Base-by-base conservation (phyloP, 352 stramenopile genomes). In the Phytophthora tentaculata region DNA sequence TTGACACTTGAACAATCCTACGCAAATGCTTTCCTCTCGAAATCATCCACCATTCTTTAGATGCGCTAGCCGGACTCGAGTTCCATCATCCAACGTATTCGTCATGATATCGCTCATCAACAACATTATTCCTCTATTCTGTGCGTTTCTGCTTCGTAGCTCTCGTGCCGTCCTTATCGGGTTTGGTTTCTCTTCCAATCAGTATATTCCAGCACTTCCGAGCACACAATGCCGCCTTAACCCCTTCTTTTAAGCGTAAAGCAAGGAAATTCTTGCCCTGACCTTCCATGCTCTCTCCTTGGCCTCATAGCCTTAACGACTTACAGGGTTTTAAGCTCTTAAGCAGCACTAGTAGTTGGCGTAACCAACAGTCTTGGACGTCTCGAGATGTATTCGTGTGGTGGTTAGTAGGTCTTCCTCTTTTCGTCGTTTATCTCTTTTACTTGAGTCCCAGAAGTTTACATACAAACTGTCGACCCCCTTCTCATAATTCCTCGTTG, bases 81-180 rank as follows among this genome's bases (percentile, higher is more conserved):
- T 63, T 23, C 16, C 53, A 19, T 69, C 35, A 26, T 63, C 53
- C 45, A 62, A 14, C 12, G 61, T 58, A 26, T 69, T 69, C n/a
- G 61, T 63, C 3, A 63, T 19, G 3, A 39, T 39, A 63, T 69
- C 61, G 14, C 63, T 69, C n/a, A 69, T n/a, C 32, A 69, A 17
- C 23, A 69, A 10, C 1, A 59, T 62, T 63, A 1, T 67, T 29
- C 39, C 29, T 14, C 20, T 19, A 62, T 23, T 54, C 44, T 26
- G 39, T 62, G 19, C 52, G 22, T 9, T 24, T 41, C 17, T 26
- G 37, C 17, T 26, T 41, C 28, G 17, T 55, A 3, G 26, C 41
- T 3, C 12, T 16, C 13, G 32, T 59, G 13, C 61, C 61, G 22
- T 69, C 61, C 5, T 35, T 19, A 2, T 50, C 44, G 12, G 61